These are phyloP conservation scores for Carex scoparia DNA, from an alignment of 176 grass and related monocot genomes.

Conservation along the genomic window DNA sequence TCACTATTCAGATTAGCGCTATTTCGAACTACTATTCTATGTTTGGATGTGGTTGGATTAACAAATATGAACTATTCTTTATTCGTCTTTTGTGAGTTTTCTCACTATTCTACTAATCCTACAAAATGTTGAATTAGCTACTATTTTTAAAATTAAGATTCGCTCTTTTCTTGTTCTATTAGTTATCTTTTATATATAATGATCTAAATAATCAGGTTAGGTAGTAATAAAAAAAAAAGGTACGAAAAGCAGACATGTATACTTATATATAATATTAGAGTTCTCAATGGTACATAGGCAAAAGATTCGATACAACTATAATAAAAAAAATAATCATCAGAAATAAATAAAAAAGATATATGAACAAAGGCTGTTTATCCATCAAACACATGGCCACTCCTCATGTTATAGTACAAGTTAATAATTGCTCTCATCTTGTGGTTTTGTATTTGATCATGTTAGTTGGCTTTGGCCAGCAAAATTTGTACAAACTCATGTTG, in stretches of 20 bases:
- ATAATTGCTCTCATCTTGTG: constrained; percentile 5
- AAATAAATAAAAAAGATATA: not conserved
- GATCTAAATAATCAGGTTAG: not conserved
- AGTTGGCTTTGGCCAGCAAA: constrained; percentile 26
- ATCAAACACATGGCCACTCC: constrained; percentile 9
- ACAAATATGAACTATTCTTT: no score
- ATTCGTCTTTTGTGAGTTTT: no score
- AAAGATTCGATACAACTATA: not conserved
- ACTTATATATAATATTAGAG: not conserved
- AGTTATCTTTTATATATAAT: not conserved
- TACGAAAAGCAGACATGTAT: not conserved
- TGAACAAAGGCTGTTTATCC: not conserved
- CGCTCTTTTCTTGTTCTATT: not conserved
- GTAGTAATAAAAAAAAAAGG: not conserved
- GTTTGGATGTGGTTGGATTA: no score
- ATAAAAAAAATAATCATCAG: constrained; percentile 1
- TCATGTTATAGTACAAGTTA: constrained; percentile 19
- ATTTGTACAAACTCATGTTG: constrained; percentile 14
- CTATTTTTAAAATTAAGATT: no score
- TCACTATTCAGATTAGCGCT: no score
- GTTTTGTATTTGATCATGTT: constrained; percentile 28
- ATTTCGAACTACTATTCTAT: no score
- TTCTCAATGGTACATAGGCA: not conserved
- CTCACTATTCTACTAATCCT: no score
- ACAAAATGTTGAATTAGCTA: no score